Evolutionary conservation across 2,329 filamentous ascomycete species (phyloP).

Genomic region (Fusarium coffeatum): DNA sequence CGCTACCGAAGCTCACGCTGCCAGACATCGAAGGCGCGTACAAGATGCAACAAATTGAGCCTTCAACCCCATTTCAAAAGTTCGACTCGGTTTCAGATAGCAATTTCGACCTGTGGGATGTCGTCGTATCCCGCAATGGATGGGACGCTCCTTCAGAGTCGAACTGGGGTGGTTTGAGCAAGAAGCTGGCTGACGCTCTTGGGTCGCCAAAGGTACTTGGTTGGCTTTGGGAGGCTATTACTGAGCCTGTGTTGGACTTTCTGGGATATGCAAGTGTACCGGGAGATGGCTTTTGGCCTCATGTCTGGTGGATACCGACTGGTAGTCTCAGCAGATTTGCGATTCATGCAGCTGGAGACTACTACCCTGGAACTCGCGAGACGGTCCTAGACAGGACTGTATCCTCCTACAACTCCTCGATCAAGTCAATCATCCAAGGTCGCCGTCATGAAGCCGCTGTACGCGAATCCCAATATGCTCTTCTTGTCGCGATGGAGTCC

Average conservation of each 20-base stretch:
- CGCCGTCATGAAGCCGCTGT: not conserved
- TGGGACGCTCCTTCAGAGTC: not conserved
- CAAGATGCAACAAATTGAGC: not conserved
- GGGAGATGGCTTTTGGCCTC: not conserved
- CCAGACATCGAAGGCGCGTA: not conserved
- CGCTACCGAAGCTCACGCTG: not conserved
- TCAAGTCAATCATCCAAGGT: not conserved
- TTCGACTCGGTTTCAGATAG: not conserved
- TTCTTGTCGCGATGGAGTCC: not conserved
- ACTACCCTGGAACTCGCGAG: not conserved
- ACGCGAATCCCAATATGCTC: not conserved
- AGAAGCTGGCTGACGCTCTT: not conserved
- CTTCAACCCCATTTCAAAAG: not conserved
- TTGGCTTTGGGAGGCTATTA: not conserved
- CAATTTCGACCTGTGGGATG: not conserved
- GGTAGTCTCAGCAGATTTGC: constrained; percentile 8
- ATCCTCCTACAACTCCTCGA: not conserved
- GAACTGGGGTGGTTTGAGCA: not conserved
- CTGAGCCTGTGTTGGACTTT: not conserved
- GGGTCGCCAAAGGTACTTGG: not conserved
- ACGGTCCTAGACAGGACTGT: constrained; percentile 4
- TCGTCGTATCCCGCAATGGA: not conserved
- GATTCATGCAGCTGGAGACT: not conserved
- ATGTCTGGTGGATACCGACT: not conserved
- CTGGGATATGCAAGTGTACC: not conserved